A percentile compares a stretch with the other conserved stretches of the same genome.
Evolutionary conservation across 2,329 filamentous ascomycete species (phyloP).

Genomic region (Nemania serpens): DNA sequence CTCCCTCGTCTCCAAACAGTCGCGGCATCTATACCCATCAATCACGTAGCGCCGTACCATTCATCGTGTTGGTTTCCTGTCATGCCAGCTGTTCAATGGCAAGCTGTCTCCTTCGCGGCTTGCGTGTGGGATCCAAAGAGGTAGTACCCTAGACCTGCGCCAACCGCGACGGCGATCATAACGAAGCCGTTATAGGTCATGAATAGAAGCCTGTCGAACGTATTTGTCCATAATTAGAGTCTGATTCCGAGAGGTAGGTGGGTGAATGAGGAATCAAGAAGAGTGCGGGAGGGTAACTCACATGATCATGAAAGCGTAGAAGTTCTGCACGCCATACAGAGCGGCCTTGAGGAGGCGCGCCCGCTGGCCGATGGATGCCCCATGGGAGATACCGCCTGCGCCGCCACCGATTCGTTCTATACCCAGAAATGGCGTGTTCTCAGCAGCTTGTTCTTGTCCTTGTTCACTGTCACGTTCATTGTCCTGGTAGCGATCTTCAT

Average conservation of each 20-base stretch:
- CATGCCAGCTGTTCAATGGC: constrained; percentile 62
- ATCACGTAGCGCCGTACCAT: not conserved
- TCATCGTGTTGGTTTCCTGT: not conserved
- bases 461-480: constrained; percentile 15
- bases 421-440: constrained; percentile 65
- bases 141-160: constrained; percentile 87
- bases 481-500: constrained; percentile 22
- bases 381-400: constrained; percentile 56
- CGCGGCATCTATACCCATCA: not conserved
- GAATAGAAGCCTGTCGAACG: constrained; percentile 77
- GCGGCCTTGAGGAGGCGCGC: constrained; percentile 79
- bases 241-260: not conserved
- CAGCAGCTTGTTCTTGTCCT: constrained; percentile 56
- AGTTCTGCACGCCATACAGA: constrained; percentile 91
- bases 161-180: constrained; percentile 88
- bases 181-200: constrained; percentile 99
- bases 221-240: not conserved
- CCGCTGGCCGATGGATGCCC: constrained; percentile 57
- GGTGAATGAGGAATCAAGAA: not conserved
- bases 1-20: not conserved
- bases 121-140: constrained; percentile 74
- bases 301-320: constrained; percentile 99
- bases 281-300: constrained; percentile 53
- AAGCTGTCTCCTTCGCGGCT: constrained; percentile 84
- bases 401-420: constrained; percentile 72